A percentile compares a stretch with the other conserved stretches of the same genome.
Conservation (phyloP, 1,139 yeast genomes). For the Pneumocystis wakefieldiae region DNA sequence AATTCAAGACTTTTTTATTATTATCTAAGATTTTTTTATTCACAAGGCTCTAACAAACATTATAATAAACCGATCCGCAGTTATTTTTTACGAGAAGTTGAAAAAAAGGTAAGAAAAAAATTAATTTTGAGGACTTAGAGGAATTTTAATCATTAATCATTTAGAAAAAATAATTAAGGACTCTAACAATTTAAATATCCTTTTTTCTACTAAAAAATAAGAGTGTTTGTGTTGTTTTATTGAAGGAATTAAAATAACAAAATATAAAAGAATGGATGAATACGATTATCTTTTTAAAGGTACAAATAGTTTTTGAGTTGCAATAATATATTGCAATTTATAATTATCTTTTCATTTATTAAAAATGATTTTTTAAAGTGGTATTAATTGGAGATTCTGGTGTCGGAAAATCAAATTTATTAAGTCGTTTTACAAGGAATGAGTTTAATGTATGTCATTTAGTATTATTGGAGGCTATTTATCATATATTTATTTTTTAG, state of each 20-base stretch:
- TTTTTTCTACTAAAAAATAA: not conserved
- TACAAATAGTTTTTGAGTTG: not conserved
- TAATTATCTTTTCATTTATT: not conserved
- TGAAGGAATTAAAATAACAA: not conserved
- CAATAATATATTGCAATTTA: too few relatives aligned
- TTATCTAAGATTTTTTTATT: too few relatives aligned
- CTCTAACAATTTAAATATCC: not conserved
- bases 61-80: too few relatives aligned
- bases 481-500: constrained; percentile 20
- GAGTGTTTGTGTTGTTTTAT: not conserved
- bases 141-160: not conserved
- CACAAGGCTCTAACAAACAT: too few relatives aligned
- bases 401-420: constrained; percentile 87
- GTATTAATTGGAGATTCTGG: constrained; percentile 96
- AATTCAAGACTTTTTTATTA: too few relatives aligned
- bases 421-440: constrained; percentile 86
- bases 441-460: constrained; percentile 39
- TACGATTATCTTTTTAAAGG: constrained; percentile 9
- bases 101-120: not conserved
- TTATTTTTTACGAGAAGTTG: too few relatives aligned
- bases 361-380: constrained; percentile 26
- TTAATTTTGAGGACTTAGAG: not conserved
- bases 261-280: constrained; percentile 7
- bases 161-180: not conserved
- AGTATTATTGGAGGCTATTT: too few relatives aligned